Conservation (phyloP, 495 filamentous ascomycete genomes). For the Aspergillus bridgeri region DNA sequence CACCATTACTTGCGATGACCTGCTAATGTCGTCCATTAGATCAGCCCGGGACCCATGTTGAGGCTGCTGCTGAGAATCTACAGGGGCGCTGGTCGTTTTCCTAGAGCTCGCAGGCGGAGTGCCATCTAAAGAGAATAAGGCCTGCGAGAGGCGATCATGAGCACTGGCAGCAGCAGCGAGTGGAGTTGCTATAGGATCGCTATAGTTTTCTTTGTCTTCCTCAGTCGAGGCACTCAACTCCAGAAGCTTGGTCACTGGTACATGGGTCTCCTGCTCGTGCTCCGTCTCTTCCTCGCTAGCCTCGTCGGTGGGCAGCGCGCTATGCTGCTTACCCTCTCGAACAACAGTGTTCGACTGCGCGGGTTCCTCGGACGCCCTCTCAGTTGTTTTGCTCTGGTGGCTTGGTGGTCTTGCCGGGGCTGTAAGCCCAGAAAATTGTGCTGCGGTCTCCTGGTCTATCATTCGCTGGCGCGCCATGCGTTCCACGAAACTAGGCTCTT, state of each 20-base stretch:
- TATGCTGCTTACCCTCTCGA: slow-evolving; percentile 15
- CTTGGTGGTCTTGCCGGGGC: slow-evolving; percentile 30
- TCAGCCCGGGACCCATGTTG: slow-evolving; percentile 8
- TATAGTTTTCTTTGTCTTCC: slow-evolving; percentile 52
- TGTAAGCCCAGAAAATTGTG: slow-evolving; percentile 40
- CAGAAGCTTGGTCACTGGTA: slow-evolving; percentile 27
- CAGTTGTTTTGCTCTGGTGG: not conserved
- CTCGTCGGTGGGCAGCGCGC: slow-evolving; percentile 14
- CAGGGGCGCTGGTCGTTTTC: slow-evolving; percentile 3
- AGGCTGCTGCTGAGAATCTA: slow-evolving; percentile 3
- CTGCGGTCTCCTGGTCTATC: slow-evolving; percentile 35
- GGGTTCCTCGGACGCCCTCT: not conserved
- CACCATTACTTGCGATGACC: slow-evolving; percentile 36
- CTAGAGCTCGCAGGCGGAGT: slow-evolving; percentile 14
- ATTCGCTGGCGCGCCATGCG: slow-evolving; percentile 33
- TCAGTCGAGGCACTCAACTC: slow-evolving; percentile 32
- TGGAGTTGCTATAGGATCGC: slow-evolving; percentile 24
- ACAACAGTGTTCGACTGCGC: not conserved
- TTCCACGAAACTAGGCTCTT: slow-evolving; percentile 42
- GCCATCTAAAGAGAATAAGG: slow-evolving; percentile 31
- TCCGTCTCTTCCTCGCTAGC: slow-evolving; percentile 53
- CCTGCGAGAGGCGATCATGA: slow-evolving; percentile 42
- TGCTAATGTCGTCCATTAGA: slow-evolving; percentile 9
- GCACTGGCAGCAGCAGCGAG: slow-evolving; percentile 31
- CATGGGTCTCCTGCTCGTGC: slow-evolving; percentile 40